Conservation (phyloP, 2,329 filamentous ascomycete genomes). For the Ceratocystis lukuohia region DNA sequence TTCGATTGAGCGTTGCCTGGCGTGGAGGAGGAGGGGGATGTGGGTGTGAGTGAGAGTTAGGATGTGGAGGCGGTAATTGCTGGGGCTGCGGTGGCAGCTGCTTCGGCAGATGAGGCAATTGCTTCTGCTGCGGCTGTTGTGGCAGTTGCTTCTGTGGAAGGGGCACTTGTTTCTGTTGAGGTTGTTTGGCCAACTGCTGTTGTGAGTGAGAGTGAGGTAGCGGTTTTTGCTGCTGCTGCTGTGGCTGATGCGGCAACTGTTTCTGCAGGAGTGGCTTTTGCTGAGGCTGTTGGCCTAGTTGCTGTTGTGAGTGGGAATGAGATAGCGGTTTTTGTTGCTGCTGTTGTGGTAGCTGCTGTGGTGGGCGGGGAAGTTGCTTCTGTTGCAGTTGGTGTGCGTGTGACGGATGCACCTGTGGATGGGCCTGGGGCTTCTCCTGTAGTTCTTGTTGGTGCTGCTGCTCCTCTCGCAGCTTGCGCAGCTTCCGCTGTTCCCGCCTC, state of each 20-base stretch:
- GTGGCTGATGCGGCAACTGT: neutral
- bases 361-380: slow-evolving; percentile 1
- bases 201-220: neutral
- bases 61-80: neutral
- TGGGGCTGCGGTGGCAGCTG: slow-evolving; percentile 1
- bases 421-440: slow-evolving; percentile 6
- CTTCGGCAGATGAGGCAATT: neutral
- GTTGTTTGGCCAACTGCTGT: neutral
- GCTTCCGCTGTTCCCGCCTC: neutral
- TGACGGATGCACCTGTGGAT: neutral
- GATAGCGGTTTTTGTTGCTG: neutral
- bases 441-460: slow-evolving; percentile 2
- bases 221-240: slow-evolving; percentile 11
- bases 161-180: neutral
- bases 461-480: slow-evolving; percentile 4
- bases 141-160: neutral
- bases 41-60: neutral
- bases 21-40: neutral
- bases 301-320: neutral
- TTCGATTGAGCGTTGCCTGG: neutral
- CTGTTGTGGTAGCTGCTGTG: slow-evolving; percentile 10
- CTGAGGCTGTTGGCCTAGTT: slow-evolving; percentile 6
- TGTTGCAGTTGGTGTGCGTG: neutral
- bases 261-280: neutral
- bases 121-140: slow-evolving; percentile 10